Evolutionary conservation across 305 asterid species (phyloP).

Genomic region (Fraxinus sp.): DNA sequence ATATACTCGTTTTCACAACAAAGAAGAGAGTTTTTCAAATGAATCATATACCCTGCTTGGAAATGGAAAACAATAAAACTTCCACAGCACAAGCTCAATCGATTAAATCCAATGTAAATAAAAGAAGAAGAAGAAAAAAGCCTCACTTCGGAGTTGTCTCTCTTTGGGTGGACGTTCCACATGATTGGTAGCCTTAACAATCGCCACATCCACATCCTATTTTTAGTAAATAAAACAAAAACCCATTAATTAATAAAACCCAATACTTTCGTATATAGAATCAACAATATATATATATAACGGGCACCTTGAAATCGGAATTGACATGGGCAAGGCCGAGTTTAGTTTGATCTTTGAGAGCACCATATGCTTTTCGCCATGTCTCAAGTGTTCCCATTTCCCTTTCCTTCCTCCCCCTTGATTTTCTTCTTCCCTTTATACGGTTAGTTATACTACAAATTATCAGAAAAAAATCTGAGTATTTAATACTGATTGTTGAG

Average conservation of each 20-base stretch:
- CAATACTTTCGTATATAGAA: background rate
- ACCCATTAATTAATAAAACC: background rate
- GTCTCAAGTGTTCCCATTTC: slow-evolving; percentile 46
- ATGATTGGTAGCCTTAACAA: slow-evolving; percentile 55
- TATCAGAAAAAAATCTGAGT: background rate
- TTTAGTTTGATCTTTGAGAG: slow-evolving; percentile 49
- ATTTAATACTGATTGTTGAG: background rate
- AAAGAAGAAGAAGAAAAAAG: background rate
- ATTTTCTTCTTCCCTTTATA: background rate
- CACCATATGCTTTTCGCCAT: slow-evolving; percentile 51
- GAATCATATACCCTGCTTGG: background rate
- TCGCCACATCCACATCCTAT: slow-evolving; percentile 55
- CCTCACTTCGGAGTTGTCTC: slow-evolving; percentile 47
- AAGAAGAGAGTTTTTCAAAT: background rate
- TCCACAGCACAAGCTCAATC: background rate
- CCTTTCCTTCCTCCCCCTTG: background rate
- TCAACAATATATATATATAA: background rate
- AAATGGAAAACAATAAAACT: slow-evolving; percentile 10
- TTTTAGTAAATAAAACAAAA: background rate
- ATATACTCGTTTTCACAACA: background rate
- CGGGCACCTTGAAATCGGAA: slow-evolving; percentile 49
- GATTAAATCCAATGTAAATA: background rate
- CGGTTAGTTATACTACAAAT: background rate
- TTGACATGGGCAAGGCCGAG: slow-evolving; percentile 54
- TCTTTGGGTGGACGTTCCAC: slow-evolving; percentile 53